Percentiles rank a stretch among this genome's conserved stretches.
Evolutionary conservation across 2,329 filamentous ascomycete species (phyloP).

Genomic region (Myriosclerotinia curreyana): DNA sequence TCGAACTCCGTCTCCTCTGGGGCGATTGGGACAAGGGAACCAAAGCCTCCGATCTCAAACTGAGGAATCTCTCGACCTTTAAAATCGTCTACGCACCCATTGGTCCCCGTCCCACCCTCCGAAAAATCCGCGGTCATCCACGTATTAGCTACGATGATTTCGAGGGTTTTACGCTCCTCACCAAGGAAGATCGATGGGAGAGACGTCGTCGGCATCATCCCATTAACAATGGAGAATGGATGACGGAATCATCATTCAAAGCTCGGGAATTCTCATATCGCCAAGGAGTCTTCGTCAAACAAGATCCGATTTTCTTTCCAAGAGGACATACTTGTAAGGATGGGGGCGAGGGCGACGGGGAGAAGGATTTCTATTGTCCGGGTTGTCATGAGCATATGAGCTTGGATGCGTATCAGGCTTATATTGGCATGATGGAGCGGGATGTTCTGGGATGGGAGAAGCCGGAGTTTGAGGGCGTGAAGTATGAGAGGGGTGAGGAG

Average conservation of each 20-base stretch:
- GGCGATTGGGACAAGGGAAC: constrained; percentile 1
- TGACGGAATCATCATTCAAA: background rate
- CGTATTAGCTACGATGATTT: constrained; percentile 1
- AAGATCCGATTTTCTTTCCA: background rate
- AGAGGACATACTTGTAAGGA: background rate
- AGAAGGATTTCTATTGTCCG: constrained; percentile 9
- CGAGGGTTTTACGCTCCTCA: background rate
- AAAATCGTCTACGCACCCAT: constrained; percentile 16
- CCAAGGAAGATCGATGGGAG: constrained; percentile 3
- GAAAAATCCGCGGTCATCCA: background rate
- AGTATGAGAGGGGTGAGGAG: background rate
- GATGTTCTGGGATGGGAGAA: background rate
- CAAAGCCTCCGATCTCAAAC: background rate
- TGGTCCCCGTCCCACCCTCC: background rate
- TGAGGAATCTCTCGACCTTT: background rate
- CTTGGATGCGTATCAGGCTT: constrained; percentile 1
- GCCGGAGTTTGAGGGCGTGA: constrained; percentile 5
- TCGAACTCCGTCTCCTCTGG: constrained; percentile 14
- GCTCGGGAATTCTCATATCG: constrained; percentile 1
- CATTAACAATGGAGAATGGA: constrained; percentile 4
- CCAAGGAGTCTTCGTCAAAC: background rate
- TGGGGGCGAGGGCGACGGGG: background rate
- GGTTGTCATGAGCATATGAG: constrained; percentile 13
- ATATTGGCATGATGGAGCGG: constrained; percentile 12
- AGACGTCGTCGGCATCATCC: background rate